These are phyloP conservation scores for Phylloporus sp. DNA, from an alignment of 768 basidiomycete species.

Conservation along the genomic window DNA sequence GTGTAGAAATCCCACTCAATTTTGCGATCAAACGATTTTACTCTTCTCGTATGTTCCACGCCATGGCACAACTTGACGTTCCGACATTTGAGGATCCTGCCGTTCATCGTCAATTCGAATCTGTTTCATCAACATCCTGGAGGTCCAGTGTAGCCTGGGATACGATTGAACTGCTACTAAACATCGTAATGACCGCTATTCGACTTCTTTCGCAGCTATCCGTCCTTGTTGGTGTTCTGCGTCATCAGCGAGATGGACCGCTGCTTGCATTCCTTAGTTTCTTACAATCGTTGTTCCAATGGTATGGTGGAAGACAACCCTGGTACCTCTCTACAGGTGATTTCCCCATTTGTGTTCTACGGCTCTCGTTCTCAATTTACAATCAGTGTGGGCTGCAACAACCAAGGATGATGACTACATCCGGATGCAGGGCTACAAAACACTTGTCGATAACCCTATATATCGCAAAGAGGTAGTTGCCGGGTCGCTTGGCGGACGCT, in stretches of 20 bases:
- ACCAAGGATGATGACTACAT: slow-evolving; percentile 62
- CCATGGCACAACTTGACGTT: slow-evolving; percentile 68
- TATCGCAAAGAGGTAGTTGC: slow-evolving; percentile 77
- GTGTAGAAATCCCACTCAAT: slow-evolving; percentile 49
- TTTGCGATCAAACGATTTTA: slow-evolving; percentile 59
- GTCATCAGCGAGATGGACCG: slow-evolving; percentile 59
- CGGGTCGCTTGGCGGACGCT: slow-evolving; percentile 52
- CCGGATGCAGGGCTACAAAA: slow-evolving; percentile 61
- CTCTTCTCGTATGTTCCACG: slow-evolving; percentile 59
- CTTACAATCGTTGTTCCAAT: slow-evolving; percentile 46
- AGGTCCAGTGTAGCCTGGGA: slow-evolving; percentile 56
- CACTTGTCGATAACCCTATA: slow-evolving; percentile 43
- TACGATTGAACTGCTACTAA: slow-evolving; percentile 44
- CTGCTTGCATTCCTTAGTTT: slow-evolving; percentile 58
- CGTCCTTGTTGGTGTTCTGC: slow-evolving; percentile 56
- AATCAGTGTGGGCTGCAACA: slow-evolving; percentile 69
- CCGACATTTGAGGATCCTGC: slow-evolving; percentile 71
- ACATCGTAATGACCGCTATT: slow-evolving; percentile 42
- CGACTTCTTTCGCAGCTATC: slow-evolving; percentile 56
- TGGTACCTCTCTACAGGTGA: slow-evolving; percentile 31
- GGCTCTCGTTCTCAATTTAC: not conserved
- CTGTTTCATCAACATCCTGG: slow-evolving; percentile 41
- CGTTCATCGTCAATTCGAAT: slow-evolving; percentile 61
- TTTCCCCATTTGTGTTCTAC: not conserved
- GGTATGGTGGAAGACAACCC: slow-evolving; percentile 25